Evolutionary conservation across 495 filamentous ascomycete genomes (phyloP).

Genomic region (Aspergillus ostianus): DNA sequence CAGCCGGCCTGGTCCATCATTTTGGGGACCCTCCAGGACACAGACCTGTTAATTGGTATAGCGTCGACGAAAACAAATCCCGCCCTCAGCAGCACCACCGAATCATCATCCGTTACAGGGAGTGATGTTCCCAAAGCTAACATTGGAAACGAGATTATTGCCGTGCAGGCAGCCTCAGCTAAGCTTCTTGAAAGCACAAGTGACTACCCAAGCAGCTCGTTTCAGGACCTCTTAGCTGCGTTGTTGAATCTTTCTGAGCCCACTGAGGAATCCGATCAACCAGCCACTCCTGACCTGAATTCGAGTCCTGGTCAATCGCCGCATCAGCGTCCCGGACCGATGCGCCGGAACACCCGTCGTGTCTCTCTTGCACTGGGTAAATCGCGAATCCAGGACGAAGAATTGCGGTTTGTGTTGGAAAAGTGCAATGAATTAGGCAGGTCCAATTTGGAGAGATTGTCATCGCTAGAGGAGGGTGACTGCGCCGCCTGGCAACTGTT

Average conservation of each 20-base stretch:
- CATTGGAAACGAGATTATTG: conserved; percentile 73
- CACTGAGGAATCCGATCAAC: conserved; percentile 22
- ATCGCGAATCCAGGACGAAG: conserved; percentile 46
- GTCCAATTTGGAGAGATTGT: conserved; percentile 76
- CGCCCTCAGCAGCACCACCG: conserved; percentile 29
- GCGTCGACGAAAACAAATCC: conserved; percentile 38
- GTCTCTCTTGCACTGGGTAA: conserved; percentile 48
- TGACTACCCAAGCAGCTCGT: conserved; percentile 80
- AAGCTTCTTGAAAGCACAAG: conserved; percentile 86
- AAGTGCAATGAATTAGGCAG: conserved; percentile 75
- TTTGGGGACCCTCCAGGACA: conserved; percentile 86
- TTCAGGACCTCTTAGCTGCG: conserved; percentile 72
- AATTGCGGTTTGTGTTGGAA: conserved; percentile 68
- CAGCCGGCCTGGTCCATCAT: conserved; percentile 81
- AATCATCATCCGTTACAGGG: conserved; percentile 25
- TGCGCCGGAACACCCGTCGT: conserved; percentile 61
- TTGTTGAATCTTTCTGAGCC: conserved; percentile 64
- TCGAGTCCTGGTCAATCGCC: conserved; percentile 20
- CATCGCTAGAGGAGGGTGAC: conserved; percentile 55
- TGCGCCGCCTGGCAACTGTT: conserved; percentile 73
- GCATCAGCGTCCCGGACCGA: conserved; percentile 28
- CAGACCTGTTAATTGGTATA: conserved; percentile 77
- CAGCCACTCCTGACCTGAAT: conserved; percentile 29
- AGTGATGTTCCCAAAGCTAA: conserved; percentile 56
- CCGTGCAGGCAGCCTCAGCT: conserved; percentile 83